Conservation (phyloP, 805 yeast genomes). For the Jamesozyma spencerorum region DNA sequence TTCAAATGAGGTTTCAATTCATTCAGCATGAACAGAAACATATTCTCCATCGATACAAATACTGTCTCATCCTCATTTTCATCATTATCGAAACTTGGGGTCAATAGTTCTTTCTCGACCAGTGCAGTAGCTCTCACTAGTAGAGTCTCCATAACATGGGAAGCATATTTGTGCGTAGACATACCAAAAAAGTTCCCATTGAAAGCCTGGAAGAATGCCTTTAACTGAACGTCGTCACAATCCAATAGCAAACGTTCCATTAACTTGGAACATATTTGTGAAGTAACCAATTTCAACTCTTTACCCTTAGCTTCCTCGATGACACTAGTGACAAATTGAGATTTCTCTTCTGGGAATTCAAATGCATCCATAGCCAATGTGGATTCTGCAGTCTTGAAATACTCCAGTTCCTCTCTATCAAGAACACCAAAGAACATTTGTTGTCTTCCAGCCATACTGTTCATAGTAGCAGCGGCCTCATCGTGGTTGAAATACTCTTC, state of each 20-base stretch:
- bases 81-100: constrained; percentile 32
- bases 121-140: constrained; percentile 65
- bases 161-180: constrained; percentile 80
- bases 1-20: constrained; percentile 55
- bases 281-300: constrained; percentile 84
- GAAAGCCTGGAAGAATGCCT: constrained; percentile 55
- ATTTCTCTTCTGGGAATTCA: constrained; percentile 60
- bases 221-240: constrained; percentile 57
- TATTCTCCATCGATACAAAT: constrained; percentile 51
- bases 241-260: constrained; percentile 75
- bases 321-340: constrained; percentile 64
- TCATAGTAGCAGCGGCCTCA: too few relatives aligned
- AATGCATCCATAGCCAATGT: constrained; percentile 75
- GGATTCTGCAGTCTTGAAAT: constrained; percentile 87
- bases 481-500: constrained; percentile 8
- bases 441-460: constrained; percentile 11
- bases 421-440: constrained; percentile 75
- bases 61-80: constrained; percentile 31
- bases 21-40: constrained; percentile 53
- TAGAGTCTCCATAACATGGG: constrained; percentile 87
- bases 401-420: constrained; percentile 75
- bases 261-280: constrained; percentile 88
- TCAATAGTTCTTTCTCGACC: constrained; percentile 61
- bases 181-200: constrained; percentile 67
- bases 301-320: constrained; percentile 82